Base-by-base conservation (phyloP, 2,329 filamentous ascomycete genomes). In the Neocucurbitaria cava region DNA sequence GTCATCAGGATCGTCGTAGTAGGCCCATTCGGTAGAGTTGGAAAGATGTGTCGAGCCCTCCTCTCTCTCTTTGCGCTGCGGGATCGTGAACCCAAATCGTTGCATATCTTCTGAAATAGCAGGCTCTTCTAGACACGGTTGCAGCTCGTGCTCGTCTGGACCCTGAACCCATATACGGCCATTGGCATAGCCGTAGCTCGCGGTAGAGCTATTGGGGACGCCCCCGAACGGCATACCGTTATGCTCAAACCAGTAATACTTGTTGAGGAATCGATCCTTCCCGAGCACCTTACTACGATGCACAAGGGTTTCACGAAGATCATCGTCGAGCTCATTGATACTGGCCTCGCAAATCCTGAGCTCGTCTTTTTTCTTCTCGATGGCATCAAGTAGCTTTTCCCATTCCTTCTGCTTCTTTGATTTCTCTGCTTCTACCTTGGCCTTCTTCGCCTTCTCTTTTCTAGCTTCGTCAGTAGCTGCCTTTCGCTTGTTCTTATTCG, bases 231-330 rank as follows among this genome's bases (percentile, higher is more conserved):
- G 95, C 93, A 98, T 98, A 21, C 93, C 95, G 70, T 98, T 99
- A 59, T 94, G 89, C 77, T 99, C 95, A 74, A 98, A 97, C 94
- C 95, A 99, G 81, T 96, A 98, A 77, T 98, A 99, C 49, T 94
- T 87, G 76, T 99, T 98, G 87, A 94, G 96, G 81, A 96, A 99
- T 40, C 95, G 87, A 77, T 99, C 95, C 74, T 95, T 94, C 56
- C 95, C 95, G 23, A 99, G 82, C 17, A 94, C 87, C 59, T 91
- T 88, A 17, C 93, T 96, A 58, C 95, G 89, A 31, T 93, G 91
- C 67, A 94, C 96, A 75, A 97, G 91, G 36, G 93, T 92, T 77
- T 98, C 94, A 47, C 95, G 90, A 41, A 99, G 82, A 72, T 98
- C 93, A 67, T 96, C 93, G 66, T 98, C 94, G 46, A 96, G 86